These are phyloP conservation scores for Acanthochlamys bracteata DNA, from an alignment of 106 monocot species.

Conservation along the genomic window DNA sequence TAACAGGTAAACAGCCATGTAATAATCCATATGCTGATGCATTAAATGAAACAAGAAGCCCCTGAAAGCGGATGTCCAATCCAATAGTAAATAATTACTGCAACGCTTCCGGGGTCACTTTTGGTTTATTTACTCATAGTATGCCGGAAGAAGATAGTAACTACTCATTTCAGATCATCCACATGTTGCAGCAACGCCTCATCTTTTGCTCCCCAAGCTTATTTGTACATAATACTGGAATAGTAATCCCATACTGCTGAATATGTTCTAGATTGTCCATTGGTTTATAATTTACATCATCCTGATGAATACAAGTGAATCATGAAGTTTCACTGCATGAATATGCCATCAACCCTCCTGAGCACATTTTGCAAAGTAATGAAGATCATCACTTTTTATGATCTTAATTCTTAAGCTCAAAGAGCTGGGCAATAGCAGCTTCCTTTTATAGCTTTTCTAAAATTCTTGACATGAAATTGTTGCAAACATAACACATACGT, in stretches of 20 bases:
- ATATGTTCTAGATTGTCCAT: constrained; percentile 70
- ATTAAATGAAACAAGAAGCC: constrained; percentile 47
- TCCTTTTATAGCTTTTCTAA: constrained; percentile 50
- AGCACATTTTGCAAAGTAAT: constrained; percentile 69
- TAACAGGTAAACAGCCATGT: constrained; percentile 50
- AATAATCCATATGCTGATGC: constrained; percentile 54
- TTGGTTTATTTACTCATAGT: constrained; percentile 47
- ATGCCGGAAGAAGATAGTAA: constrained; percentile 52
- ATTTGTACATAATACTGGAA: constrained; percentile 75
- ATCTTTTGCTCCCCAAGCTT: constrained; percentile 77
- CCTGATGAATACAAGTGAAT: constrained; percentile 40
- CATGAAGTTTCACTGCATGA: constrained; percentile 49
- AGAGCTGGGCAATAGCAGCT: constrained; percentile 64
- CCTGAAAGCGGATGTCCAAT: constrained; percentile 45
- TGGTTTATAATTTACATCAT: constrained; percentile 64
- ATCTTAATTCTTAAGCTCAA: constrained; percentile 66
- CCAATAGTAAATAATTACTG: constrained; percentile 45
- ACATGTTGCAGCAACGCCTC: constrained; percentile 57
- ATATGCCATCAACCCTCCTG: constrained; percentile 67
- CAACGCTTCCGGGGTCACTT: constrained; percentile 57
- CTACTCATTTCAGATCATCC: constrained; percentile 68
- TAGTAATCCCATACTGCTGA: constrained; percentile 60
- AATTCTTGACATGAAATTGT: constrained; percentile 58
- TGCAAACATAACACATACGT: constrained; percentile 34
- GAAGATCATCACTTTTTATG: constrained; percentile 56